Evolutionary conservation across 163 green algal species (phyloP), one percentile per base, ranked within the genome.

Genomic region (Chlorella variabilis): DNA sequence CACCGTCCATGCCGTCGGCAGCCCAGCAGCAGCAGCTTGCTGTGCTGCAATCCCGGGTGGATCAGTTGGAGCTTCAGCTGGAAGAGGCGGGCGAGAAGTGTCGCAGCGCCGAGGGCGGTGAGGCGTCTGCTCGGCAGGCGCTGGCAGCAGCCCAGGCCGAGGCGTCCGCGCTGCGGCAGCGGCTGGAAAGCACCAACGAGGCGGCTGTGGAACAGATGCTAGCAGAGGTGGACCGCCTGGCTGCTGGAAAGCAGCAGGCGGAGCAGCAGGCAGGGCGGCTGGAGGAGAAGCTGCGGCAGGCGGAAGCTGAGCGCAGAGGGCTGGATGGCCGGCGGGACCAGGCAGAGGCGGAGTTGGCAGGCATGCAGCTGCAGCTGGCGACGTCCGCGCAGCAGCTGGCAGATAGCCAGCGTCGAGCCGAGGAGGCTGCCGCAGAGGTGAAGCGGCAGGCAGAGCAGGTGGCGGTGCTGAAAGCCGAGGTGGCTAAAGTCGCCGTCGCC

Each of bases 181-280:
- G 51, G 58, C 75, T 81, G 75, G 65, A 51, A 25, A 56, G 21
- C 17, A 61, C 33, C 25, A 71, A 83, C 31, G 49, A 77, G 15
- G 49, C 65, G 2, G 66, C 66, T 0, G 77, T 77, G 13, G 77
- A 83, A 18, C 77, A 83, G 66, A 83, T 83, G 77, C 77, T 77
- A 7, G 11, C 49, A 17, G 77, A 83, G 51, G 67, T 83, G n/a
- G 65, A 83, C 20, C 49, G 67, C 2, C 51, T 83, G 36, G 77
- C 77, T 29, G 77, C 66, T 0, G 51, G 36, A 9, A 83, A 83
- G 77, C 49, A 78, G 66, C 36, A 49, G 4, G n/a, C 59, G 13
- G 77, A 71, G 49, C 36, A 71, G 51, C 36, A 59, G 36, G 66
- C 59, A 29, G 59, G 58, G 27, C 31, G 54, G 45, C 76, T 75